Conservation (phyloP, 2,329 filamentous ascomycete species). For the Pseudopyricularia cyperi region DNA sequence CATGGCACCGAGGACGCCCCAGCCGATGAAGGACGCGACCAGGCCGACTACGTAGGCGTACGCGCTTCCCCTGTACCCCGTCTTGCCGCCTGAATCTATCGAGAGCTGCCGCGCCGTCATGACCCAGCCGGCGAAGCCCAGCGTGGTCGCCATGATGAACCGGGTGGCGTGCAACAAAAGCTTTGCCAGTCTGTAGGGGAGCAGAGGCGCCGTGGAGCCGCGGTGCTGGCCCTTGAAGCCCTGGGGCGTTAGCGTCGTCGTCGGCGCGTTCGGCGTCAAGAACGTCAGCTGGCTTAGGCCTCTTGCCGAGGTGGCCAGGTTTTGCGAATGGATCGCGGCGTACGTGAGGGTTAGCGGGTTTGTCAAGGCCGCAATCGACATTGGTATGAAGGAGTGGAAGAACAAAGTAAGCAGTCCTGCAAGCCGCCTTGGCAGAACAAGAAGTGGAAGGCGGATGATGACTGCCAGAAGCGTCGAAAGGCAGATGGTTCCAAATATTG, state of each 20-base stretch:
- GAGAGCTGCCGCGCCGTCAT: conserved; percentile 71
- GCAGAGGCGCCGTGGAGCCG: conserved; percentile 35
- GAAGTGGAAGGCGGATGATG: conserved; percentile 69
- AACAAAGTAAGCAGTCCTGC: conserved; percentile 51
- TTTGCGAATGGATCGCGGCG: conserved; percentile 82
- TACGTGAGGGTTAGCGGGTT: conserved; percentile 90
- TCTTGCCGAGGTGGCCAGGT: conserved; percentile 63
- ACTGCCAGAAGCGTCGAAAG: conserved; percentile 73
- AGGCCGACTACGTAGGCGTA: conserved; percentile 93
- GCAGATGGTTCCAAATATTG: conserved; percentile 85
- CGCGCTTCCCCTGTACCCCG: conserved; percentile 59
- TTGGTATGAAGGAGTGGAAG: conserved; percentile 62
- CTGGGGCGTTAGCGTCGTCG: conserved; percentile 54
- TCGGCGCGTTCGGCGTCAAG: conserved; percentile 58
- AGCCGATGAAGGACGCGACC: conserved; percentile 87
- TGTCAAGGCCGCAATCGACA: conserved; percentile 72
- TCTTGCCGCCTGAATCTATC: conserved; percentile 32
- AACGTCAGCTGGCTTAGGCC: conserved; percentile 74
- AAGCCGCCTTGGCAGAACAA: conserved; percentile 65
- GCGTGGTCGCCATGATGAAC: conserved; percentile 76
- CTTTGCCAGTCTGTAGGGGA: conserved; percentile 84
- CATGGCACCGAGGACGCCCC: conserved; percentile 82
- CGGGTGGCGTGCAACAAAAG: conserved; percentile 81
- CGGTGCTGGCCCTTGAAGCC: conserved; percentile 22
- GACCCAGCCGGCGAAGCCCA: conserved; percentile 96